Evolutionary conservation across 148 eudicot genomes (phyloP).

Genomic region (Amaranthus hypochondriacus): DNA sequence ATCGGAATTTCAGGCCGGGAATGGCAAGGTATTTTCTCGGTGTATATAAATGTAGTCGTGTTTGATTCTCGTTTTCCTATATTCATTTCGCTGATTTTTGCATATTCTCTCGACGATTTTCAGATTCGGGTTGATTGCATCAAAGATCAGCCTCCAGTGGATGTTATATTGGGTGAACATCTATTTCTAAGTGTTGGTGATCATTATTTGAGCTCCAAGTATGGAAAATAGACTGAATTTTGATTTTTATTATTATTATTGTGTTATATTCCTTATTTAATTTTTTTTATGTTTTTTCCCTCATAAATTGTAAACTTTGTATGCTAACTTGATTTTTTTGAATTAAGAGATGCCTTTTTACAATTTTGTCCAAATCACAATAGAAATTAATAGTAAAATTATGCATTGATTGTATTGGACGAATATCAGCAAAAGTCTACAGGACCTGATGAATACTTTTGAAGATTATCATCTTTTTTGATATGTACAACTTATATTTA

Average conservation of each 20-base stretch:
- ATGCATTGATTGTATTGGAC: too few species aligned
- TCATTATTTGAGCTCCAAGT: conserved; percentile 32
- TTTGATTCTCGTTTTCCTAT: neutral
- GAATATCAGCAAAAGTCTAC: too few species aligned
- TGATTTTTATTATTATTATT: neutral
- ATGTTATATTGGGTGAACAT: conserved; percentile 48
- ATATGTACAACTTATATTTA: too few species aligned
- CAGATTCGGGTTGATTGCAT: conserved; percentile 66
- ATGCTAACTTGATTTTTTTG: neutral
- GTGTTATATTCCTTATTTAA: neutral
- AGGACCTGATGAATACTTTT: too few species aligned
- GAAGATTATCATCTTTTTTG: too few species aligned
- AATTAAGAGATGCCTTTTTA: too few species aligned
- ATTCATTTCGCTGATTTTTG: neutral
- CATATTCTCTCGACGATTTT: neutral
- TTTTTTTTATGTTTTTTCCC: neutral
- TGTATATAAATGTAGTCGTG: neutral
- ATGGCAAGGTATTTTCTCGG: conserved; percentile 54
- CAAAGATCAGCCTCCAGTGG: conserved; percentile 53
- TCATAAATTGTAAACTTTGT: neutral
- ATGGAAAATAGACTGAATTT: conserved; percentile 1
- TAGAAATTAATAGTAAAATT: too few species aligned
- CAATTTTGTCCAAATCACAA: too few species aligned
- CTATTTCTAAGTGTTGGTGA: conserved; percentile 82
- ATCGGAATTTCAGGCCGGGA: conserved; percentile 61